Conservation (phyloP, 2,329 filamentous ascomycete genomes). For the Emergomyces orientalis region DNA sequence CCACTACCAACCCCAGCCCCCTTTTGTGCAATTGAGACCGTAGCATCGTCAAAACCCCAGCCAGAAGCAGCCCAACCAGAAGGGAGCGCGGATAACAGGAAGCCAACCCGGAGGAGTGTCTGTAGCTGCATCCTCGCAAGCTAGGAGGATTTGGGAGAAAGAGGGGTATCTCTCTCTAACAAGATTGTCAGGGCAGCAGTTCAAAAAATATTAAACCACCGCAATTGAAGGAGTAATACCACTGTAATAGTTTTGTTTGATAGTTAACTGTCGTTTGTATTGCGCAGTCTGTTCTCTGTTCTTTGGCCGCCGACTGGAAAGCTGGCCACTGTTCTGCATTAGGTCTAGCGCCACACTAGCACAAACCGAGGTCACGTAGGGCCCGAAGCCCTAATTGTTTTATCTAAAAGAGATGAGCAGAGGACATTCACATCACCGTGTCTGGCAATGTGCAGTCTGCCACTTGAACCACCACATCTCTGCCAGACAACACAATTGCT, state of each 20-base stretch:
- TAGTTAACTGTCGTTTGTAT: background rate
- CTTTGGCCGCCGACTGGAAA: background rate
- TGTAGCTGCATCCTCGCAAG: constrained; percentile 28
- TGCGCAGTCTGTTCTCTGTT: background rate
- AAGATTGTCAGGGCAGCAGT: background rate
- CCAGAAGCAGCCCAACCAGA: constrained; percentile 41
- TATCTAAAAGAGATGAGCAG: background rate
- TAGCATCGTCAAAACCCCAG: constrained; percentile 58
- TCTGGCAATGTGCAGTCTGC: background rate
- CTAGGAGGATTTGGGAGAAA: no score
- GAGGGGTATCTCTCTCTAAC: background rate
- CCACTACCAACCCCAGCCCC: constrained; percentile 46
- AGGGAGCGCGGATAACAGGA: constrained; percentile 27
- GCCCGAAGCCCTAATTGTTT: constrained; percentile 8
- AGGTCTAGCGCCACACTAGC: constrained; percentile 4
- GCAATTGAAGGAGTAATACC: background rate
- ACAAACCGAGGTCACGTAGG: background rate
- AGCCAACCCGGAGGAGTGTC: constrained; percentile 27
- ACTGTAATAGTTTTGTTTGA: background rate
- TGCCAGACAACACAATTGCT: background rate
- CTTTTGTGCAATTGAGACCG: constrained; percentile 51
- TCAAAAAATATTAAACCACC: background rate
- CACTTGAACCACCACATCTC: background rate
- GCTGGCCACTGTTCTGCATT: background rate
- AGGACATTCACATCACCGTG: background rate